Evolutionary conservation across 768 basidiomycete genomes (phyloP).

Genomic region (Serendipita sp.): DNA sequence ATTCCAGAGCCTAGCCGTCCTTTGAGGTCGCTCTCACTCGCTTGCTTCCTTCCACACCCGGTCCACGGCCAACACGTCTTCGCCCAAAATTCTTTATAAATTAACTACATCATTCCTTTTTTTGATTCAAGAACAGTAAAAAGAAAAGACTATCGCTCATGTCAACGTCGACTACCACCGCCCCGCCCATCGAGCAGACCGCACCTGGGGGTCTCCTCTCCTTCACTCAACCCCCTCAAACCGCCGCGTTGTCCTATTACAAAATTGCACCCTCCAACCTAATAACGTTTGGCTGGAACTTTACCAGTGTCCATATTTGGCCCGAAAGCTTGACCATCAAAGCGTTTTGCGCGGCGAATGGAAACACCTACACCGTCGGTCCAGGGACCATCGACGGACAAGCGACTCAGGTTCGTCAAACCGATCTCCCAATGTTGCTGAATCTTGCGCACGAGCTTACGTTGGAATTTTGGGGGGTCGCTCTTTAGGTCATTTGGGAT

Average conservation of each 20-base stretch:
- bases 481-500: slow-evolving; percentile 53
- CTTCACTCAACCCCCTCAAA: slow-evolving; percentile 68
- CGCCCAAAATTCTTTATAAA: no score
- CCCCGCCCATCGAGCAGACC: slow-evolving; percentile 13
- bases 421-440: not conserved
- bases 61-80: no score
- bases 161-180: not conserved
- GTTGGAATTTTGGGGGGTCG: not conserved
- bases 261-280: slow-evolving; percentile 61
- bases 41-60: no score
- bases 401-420: slow-evolving; percentile 29
- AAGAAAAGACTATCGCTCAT: not conserved
- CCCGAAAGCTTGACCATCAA: slow-evolving; percentile 66
- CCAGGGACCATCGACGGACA: slow-evolving; percentile 58
- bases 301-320: slow-evolving; percentile 53
- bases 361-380: slow-evolving; percentile 80
- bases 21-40: no score
- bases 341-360: slow-evolving; percentile 63
- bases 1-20: no score
- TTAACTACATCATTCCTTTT: no score
- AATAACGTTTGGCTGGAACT: slow-evolving; percentile 87
- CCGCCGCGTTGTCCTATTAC: slow-evolving; percentile 64
- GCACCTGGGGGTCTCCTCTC: slow-evolving; percentile 34
- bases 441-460: not conserved
- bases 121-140: no score